Percentiles rank a stretch among this genome's conserved stretches.
Evolutionary conservation across 805 yeast genomes (phyloP).

Genomic region (Novakomyces olei): DNA sequence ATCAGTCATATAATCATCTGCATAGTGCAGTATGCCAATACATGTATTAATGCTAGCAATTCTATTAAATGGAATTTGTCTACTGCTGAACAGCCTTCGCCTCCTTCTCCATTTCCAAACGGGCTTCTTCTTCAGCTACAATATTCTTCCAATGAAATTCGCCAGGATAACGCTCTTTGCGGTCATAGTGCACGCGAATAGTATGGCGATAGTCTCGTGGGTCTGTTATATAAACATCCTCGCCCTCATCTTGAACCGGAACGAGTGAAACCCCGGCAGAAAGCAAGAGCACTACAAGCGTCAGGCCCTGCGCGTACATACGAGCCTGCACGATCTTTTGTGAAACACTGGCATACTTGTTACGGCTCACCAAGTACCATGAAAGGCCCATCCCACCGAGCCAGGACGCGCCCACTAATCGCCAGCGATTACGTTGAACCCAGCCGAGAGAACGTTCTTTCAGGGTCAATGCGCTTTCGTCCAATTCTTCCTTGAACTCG

Average conservation of each 20-base stretch:
- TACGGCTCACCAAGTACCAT: slow-evolving; percentile 33
- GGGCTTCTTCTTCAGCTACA: slow-evolving; percentile 22
- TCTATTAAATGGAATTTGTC: too few relatives aligned
- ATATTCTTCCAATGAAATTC: slow-evolving; percentile 27
- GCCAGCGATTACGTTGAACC: slow-evolving; percentile 1
- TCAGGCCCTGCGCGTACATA: slow-evolving; percentile 72
- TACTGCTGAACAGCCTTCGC: too few relatives aligned
- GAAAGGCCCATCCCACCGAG: slow-evolving; percentile 1
- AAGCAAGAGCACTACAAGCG: slow-evolving; percentile 47
- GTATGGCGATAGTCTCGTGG: slow-evolving; percentile 6
- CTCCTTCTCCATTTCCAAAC: too few relatives aligned
- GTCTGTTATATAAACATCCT: slow-evolving; percentile 14
- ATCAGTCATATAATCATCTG: too few relatives aligned
- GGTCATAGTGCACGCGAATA: slow-evolving; percentile 11
- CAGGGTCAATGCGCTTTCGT: neutral
- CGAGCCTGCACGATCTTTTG: slow-evolving; percentile 76
- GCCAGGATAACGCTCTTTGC: slow-evolving; percentile 7
- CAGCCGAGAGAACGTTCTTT: neutral
- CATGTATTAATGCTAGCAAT: too few relatives aligned
- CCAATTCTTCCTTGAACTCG: neutral
- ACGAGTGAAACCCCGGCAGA: slow-evolving; percentile 33
- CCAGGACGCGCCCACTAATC: neutral
- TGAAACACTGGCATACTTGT: slow-evolving; percentile 45
- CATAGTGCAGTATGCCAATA: too few relatives aligned
- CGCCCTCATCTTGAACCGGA: slow-evolving; percentile 37